phyloP scores from a whole-genome alignment of 306 rosid species.

The Trifolium repens region DNA sequence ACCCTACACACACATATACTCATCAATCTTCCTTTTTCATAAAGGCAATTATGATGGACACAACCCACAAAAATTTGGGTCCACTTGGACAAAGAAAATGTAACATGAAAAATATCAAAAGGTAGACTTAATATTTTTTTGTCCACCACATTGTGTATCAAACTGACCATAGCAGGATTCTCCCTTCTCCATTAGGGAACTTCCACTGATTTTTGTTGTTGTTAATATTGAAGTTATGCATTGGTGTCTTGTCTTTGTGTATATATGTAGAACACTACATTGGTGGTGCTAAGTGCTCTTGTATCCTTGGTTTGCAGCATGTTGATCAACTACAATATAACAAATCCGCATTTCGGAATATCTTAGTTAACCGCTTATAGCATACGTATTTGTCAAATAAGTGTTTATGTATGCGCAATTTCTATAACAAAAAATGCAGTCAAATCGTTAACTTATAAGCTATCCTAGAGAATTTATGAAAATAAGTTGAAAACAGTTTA shows the following conservation, averaged over 20 bases:
- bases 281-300: constrained; percentile 39
- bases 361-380: neutral
- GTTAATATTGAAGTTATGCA: constrained; percentile 50
- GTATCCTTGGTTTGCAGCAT: constrained; percentile 44
- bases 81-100: constrained; percentile 48
- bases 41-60: constrained; percentile 57
- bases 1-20: constrained; percentile 58
- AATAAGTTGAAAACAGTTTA: neutral
- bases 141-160: constrained; percentile 55
- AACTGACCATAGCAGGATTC: constrained; percentile 55
- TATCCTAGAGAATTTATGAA: neutral
- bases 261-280: constrained; percentile 35
- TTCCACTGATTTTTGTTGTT: constrained; percentile 37
- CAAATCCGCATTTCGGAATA: constrained; percentile 47
- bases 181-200: constrained; percentile 72
- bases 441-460: neutral
- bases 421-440: neutral
- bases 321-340: constrained; percentile 43
- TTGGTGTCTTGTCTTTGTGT: constrained; percentile 34
- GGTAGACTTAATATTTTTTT: constrained; percentile 52
- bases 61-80: constrained; percentile 73
- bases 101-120: neutral
- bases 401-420: neutral
- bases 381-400: neutral
- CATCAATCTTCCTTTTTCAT: constrained; percentile 63